Evolutionary conservation across 176 grass and related monocot species (phyloP).

Genomic region (Raddia guianensis): DNA sequence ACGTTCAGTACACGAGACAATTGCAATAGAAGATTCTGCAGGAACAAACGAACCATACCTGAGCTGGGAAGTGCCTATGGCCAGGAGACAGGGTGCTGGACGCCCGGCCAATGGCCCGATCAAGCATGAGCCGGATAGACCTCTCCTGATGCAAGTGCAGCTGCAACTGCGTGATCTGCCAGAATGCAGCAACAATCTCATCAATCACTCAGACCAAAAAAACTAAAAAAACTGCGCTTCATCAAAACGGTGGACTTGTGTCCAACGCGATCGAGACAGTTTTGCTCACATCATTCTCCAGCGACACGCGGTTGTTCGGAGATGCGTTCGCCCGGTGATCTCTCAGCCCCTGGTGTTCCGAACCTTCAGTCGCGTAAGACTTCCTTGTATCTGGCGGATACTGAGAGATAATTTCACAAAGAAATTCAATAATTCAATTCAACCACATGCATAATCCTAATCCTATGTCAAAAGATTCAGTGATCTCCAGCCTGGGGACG

Average conservation of each 20-base stretch:
- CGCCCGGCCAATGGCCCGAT: slow-evolving; percentile 83
- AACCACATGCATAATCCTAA: not conserved
- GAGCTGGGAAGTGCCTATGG: slow-evolving; percentile 75
- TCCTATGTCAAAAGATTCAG: not conserved
- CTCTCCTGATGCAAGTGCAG: slow-evolving; percentile 89
- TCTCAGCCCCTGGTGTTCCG: slow-evolving; percentile 26
- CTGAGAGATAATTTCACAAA: slow-evolving; percentile 36
- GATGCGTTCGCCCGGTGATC: slow-evolving; percentile 55
- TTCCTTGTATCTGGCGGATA: slow-evolving; percentile 45
- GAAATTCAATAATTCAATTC: not conserved
- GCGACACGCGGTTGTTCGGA: slow-evolving; percentile 70
- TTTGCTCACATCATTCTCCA: slow-evolving; percentile 85
- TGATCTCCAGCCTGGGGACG: not conserved
- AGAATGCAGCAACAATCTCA: slow-evolving; percentile 23
- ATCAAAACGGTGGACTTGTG: not conserved
- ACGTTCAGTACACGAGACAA: not conserved
- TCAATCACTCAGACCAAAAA: not conserved
- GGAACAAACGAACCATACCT: slow-evolving; percentile 41
- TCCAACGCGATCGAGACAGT: not conserved
- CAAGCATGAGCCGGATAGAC: slow-evolving; percentile 76
- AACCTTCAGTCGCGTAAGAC: slow-evolving; percentile 22
- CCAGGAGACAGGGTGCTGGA: slow-evolving; percentile 89
- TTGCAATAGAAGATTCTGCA: not conserved
- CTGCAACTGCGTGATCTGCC: slow-evolving; percentile 83
- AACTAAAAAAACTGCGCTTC: not conserved